Base-by-base conservation (phyloP, 192 early-diverging fungal species). In the Coemansia sp. region DNA sequence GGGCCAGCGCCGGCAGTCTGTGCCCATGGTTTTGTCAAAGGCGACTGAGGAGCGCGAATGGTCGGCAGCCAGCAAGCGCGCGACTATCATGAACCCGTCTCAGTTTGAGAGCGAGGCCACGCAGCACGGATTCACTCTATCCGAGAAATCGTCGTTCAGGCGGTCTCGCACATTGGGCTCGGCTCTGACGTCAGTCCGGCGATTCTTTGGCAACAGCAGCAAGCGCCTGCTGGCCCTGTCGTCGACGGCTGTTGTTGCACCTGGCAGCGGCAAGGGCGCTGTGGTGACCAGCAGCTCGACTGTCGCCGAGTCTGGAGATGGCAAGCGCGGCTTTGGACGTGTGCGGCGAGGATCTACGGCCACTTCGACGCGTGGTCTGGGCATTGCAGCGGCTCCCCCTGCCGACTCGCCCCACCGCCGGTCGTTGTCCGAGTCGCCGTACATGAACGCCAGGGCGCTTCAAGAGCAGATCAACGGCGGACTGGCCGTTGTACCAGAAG, bases 361-460 rank as follows among this genome's bases (percentile, higher is more conserved):
- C 5, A 42, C 51, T 5, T 31, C 73, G 9, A 59, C 66, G 6
- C 70, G 68, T 15, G 73, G 70, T 0, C 65, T 84, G 49, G 81
- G 81, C 29, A 67, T 84, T 52, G 69, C 63, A 9, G 67, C 67
- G 24, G 41, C 73, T n/a, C 33, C 44, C 11, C 55, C 55, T 15
- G 16, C 47, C 34, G 67, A 72, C 11, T 51, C 76, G 41, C 70
- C 73, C 1, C 81, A 78, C 65, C 76, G 76, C 46, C 73, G 81
- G 59, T 84, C 81, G 38, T 59, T 84, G 73, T 84, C 81, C 1
- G 81, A 84, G 73, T 84, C 81, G 70, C 81, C 81, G 24, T 76
- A 67, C 55, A 55, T 75, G 63, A 76, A 63, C 46, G 73, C 80
- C 31, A 75, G 66, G 70, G 67, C 52, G 0, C 72, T 78, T 47